A percentile compares a stretch with the other conserved stretches of the same genome.
Conservation (phyloP, 202 grass and related monocot species). For the Miscanthus sacchariflorus region DNA sequence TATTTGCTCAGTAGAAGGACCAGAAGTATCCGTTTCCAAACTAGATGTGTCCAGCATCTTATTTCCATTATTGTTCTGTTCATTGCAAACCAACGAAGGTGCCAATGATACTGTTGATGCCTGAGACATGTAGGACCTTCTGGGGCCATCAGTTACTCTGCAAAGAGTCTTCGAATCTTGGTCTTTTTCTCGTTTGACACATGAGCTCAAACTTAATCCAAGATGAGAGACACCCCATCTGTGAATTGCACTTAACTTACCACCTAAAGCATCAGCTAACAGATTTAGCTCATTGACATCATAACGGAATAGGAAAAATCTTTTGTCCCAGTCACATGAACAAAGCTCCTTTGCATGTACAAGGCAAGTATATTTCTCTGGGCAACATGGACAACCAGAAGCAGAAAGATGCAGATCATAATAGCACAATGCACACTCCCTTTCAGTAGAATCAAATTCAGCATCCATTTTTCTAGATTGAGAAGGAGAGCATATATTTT, state of each 20-base stretch:
- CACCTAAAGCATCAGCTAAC: slow-evolving; percentile 89
- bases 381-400: slow-evolving; percentile 68
- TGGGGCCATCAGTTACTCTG: slow-evolving; percentile 58
- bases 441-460: slow-evolving; percentile 82
- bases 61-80: slow-evolving; percentile 51
- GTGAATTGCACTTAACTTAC: slow-evolving; percentile 91
- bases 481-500: slow-evolving; percentile 62
- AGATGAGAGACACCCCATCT: slow-evolving; percentile 90
- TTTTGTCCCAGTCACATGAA: slow-evolving; percentile 77
- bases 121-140: slow-evolving; percentile 65
- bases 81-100: slow-evolving; percentile 25
- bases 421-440: slow-evolving; percentile 84
- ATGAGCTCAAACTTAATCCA: slow-evolving; percentile 77
- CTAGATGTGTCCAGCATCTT: slow-evolving; percentile 26
- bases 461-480: slow-evolving; percentile 85
- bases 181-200: slow-evolving; percentile 66
- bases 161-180: slow-evolving; percentile 61
- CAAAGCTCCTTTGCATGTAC: slow-evolving; percentile 84
- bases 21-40: background rate
- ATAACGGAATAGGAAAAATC: slow-evolving; percentile 85
- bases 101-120: slow-evolving; percentile 56
- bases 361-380: slow-evolving; percentile 73
- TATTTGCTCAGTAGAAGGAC: slow-evolving; percentile 41
- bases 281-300: slow-evolving; percentile 85
- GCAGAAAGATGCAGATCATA: slow-evolving; percentile 95